A percentile compares a stretch with the other conserved stretches of the same genome.
These are phyloP conservation scores for Firmiana major DNA, from an alignment of 345 rosid genomes.

Conservation along the genomic window DNA sequence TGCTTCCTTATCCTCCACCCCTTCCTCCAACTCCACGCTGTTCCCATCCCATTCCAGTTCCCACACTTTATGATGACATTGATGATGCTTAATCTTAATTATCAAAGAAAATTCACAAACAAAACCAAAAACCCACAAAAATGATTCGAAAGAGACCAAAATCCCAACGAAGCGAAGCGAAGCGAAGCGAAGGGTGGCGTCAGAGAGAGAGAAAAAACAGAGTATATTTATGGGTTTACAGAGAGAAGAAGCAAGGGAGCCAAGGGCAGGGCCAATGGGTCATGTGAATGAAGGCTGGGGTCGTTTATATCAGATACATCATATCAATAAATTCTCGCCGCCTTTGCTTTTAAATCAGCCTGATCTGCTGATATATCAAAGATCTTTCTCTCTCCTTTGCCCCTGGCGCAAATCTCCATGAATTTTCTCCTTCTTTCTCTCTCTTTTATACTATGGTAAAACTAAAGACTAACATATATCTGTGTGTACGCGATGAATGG, in stretches of 20 bases:
- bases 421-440: background rate
- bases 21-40: conserved; percentile 36
- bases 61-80: conserved; percentile 15
- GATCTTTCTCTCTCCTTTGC: conserved; percentile 27
- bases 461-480: background rate
- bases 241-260: background rate
- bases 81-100: conserved; percentile 20
- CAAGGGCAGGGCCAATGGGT: background rate
- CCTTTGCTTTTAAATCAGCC: conserved; percentile 62
- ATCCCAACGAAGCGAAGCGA: conserved; percentile 15
- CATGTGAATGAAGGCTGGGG: conserved; percentile 18
- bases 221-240: background rate
- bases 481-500: conserved; percentile 26
- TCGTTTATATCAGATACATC: conserved; percentile 7
- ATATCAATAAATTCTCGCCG: conserved; percentile 62
- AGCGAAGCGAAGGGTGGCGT: conserved; percentile 23
- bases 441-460: background rate
- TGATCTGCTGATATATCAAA: conserved; percentile 35
- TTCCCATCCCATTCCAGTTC: conserved; percentile 22
- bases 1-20: conserved; percentile 30
- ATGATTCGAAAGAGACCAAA: background rate
- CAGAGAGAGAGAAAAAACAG: conserved; percentile 16
- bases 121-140: background rate
- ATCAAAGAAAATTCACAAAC: background rate
- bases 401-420: conserved; percentile 49